These are phyloP conservation scores for Beauveria pseudobassiana DNA, from an alignment of 2,329 filamentous ascomycete species.

Conservation along the genomic window DNA sequence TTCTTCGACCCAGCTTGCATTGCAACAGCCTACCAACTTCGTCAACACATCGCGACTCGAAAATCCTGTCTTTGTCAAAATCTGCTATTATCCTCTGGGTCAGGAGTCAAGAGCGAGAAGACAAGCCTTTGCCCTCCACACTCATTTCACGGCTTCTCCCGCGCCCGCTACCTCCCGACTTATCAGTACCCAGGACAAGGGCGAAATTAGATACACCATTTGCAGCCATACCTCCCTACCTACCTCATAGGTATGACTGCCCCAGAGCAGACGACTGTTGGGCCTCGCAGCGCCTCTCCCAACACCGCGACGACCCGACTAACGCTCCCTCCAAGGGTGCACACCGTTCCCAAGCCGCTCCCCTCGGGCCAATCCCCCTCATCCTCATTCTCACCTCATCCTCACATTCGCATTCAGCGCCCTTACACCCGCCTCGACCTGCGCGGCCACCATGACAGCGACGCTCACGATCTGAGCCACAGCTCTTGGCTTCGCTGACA, in stretches of 20 bases:
- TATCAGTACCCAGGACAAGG: neutral
- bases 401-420: slow-evolving; percentile 11
- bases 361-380: slow-evolving; percentile 8
- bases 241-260: neutral
- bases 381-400: slow-evolving; percentile 1
- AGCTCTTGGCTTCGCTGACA: slow-evolving; percentile 7
- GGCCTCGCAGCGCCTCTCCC: neutral
- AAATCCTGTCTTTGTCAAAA: neutral
- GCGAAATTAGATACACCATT: neutral
- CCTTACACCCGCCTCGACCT: slow-evolving; percentile 10
- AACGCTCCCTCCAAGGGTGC: slow-evolving; percentile 6
- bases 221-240: neutral
- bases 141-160: neutral
- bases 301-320: neutral
- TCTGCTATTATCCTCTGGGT: neutral
- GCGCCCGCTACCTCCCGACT: no score
- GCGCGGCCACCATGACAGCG: slow-evolving; percentile 6
- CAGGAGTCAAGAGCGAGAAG: neutral
- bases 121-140: neutral
- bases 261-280: neutral
- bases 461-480: slow-evolving; percentile 2
- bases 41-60: neutral
- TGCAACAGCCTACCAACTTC: neutral
- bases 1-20: neutral
- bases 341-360: slow-evolving; percentile 9